Conservation (phyloP, 2,329 filamentous ascomycete genomes). For the Tolypocladium guangdongense region DNA sequence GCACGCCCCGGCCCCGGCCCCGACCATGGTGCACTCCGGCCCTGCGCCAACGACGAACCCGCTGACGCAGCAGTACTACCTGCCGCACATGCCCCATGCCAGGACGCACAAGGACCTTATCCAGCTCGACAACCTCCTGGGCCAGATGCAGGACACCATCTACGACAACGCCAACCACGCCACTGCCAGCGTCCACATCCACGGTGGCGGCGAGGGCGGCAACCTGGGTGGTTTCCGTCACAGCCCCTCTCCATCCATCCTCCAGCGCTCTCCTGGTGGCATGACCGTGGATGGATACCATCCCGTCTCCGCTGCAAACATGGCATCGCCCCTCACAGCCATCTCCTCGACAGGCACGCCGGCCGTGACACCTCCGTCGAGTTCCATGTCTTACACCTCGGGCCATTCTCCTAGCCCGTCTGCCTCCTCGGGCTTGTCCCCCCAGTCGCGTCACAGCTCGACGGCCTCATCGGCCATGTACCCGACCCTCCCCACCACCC, state of each 20-base stretch:
- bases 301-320: slow-evolving; percentile 39
- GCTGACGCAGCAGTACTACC: slow-evolving; percentile 65
- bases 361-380: slow-evolving; percentile 66
- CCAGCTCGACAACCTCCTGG: slow-evolving; percentile 88
- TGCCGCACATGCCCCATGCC: slow-evolving; percentile 67
- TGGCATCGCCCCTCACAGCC: slow-evolving; percentile 49
- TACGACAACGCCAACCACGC: slow-evolving; percentile 85
- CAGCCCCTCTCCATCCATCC: slow-evolving; percentile 40
- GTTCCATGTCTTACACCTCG: slow-evolving; percentile 65
- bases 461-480: slow-evolving; percentile 56
- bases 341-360: slow-evolving; percentile 59
- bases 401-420: slow-evolving; percentile 66
- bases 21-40: slow-evolving; percentile 42
- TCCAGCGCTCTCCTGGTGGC: slow-evolving; percentile 23
- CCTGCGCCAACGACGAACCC: slow-evolving; percentile 47
- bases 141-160: slow-evolving; percentile 91
- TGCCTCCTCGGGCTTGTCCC: slow-evolving; percentile 54
- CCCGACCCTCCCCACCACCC: slow-evolving; percentile 48
- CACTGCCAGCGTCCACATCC: slow-evolving; percentile 67
- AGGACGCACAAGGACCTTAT: slow-evolving; percentile 89
- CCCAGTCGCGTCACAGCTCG: slow-evolving; percentile 50
- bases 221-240: slow-evolving; percentile 45
- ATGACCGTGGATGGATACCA: slow-evolving; percentile 26
- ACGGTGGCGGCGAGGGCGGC: slow-evolving; percentile 53
- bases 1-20: slow-evolving; percentile 19